Base-by-base conservation (phyloP, 192 early-diverging fungal genomes). In the Coemansia javaensis region DNA sequence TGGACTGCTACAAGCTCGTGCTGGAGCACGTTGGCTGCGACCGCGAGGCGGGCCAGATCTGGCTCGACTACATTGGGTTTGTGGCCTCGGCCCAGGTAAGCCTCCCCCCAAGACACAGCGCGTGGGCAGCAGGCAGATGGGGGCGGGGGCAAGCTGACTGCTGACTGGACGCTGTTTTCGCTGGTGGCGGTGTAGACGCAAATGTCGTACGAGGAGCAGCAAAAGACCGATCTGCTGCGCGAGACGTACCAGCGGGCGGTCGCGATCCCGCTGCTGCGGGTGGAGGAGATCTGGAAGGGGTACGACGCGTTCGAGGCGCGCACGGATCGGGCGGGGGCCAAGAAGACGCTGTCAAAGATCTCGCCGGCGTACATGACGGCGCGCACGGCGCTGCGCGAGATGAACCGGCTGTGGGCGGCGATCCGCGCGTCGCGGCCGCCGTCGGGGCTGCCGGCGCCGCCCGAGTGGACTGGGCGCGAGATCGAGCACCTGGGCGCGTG, bases 291-390 rank as follows among this genome's bases (percentile, higher is more conserved):
- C 12, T 98, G 95, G 95, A 93, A 92, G 44, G 85, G 93, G 32
- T 96, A 96, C 65, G 95, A 98, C 66, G 66, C 81, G 21, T 96
- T 88, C 75, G 93, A 96, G 52, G 94, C 90, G 54, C 74, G 72
- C 6, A 66, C 91, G 14, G 91, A 90, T 65, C 84, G 90, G 52
- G 83, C 42, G 30, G 42, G 40, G 3, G 93, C 92, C 38, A 98
- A 96, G 66, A 93, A 93, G 51, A 84, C 88, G 52, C 62, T 96
- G 16, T 78, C 81, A 30, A 93, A 93, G 47, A 64, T 81, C 25
- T 94, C 93, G 5, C 79, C 91, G 28, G 78, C 81, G 16, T 98
- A 98, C 57, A 98, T 95, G 90, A 89, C 90, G 5, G 93, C 94
- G 2, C 84, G 94, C 57, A 88, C 86, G 7, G 90, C 86, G 20